A percentile compares a stretch with the other conserved stretches of the same genome.
Conservation (phyloP, 148 eudicot species). For the Polygonum maritimum region DNA sequence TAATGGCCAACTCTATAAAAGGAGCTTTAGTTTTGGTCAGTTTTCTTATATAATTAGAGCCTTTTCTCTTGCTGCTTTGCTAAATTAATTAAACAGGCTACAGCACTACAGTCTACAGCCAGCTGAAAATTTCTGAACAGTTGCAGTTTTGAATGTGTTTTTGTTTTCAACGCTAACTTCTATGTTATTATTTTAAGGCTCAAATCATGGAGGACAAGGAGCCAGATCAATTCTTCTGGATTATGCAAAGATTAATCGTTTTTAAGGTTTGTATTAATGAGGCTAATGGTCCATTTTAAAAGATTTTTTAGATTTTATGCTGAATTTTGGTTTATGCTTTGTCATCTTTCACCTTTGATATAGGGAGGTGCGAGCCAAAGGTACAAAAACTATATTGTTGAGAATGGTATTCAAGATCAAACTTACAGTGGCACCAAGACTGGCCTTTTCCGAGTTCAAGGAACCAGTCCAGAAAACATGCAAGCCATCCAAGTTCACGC, state of each 20-base stretch:
- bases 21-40: constrained; percentile 37
- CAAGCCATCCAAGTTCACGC: constrained; percentile 43
- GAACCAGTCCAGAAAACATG: constrained; percentile 28
- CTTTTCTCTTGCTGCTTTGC: neutral
- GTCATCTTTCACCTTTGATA: neutral
- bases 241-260: constrained; percentile 25
- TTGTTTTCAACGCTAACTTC: constrained; percentile 1
- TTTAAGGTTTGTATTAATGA: constrained; percentile 25
- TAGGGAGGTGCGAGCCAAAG: constrained; percentile 28
- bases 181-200: constrained; percentile 25
- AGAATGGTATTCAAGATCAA: constrained; percentile 24
- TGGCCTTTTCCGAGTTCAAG: constrained; percentile 44
- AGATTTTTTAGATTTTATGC: neutral
- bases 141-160: neutral
- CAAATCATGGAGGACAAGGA: constrained; percentile 33
- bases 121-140: neutral
- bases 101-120: neutral
- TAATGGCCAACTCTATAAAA: constrained; percentile 26
- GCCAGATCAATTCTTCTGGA: constrained; percentile 32
- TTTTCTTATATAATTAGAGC: neutral
- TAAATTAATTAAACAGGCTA: neutral
- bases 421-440: constrained; percentile 25
- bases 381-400: constrained; percentile 22
- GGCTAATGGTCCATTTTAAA: neutral
- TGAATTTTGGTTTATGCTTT: constrained; percentile 6